Evolutionary conservation across 2,329 filamentous ascomycete genomes (phyloP), one percentile per base, ranked within the genome.

Genomic region (Colletotrichum agaves): DNA sequence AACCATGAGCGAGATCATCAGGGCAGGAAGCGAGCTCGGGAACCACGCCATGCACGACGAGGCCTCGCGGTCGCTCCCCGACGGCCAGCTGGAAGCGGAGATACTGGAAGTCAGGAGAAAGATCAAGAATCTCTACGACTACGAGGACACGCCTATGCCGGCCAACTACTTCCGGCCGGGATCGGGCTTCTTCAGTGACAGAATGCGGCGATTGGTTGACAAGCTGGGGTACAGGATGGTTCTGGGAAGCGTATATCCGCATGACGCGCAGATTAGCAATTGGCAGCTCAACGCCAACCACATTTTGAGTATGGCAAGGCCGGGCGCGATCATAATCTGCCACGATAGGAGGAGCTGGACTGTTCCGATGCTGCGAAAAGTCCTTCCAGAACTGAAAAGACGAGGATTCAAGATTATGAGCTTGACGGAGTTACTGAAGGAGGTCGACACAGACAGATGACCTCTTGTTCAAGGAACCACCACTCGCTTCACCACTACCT

Each of bases 21-120:
- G 81, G 41, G 81, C 79, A 55, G 90, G 89, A 21, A 87, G 91
- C 76, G 91, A 94, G 81, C 82, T 97, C 3, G 94, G 87, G 23
- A 97, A 97, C 79, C 94, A 97, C 78, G 94, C 92, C 10, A 94
- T 96, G 93, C 87, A 89, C 76, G 94, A 97, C 78, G 93, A 96
- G 81, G 89, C 93, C 0, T 91, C 90, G 10, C 84, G 87, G 49
- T 82, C 82, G 0, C 82, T 97, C 27, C 78, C 83, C 44, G 84
- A 89, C 58, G 80, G 80, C 1, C 84, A 86, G 69, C 85, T 97
- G 1, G 79, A 83, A 39, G 74, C 76, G 1, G 88, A 97, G 80
- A 90, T 97, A 58, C 75, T 78, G 12, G 72, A 83, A 11, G 93
- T 97, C 15, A 88, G 93, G 72, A 75, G 70, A 0, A 82, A 87